phyloP scores from a whole-genome alignment of 139 green algal genomes.

The Coelastrella sp. region DNA sequence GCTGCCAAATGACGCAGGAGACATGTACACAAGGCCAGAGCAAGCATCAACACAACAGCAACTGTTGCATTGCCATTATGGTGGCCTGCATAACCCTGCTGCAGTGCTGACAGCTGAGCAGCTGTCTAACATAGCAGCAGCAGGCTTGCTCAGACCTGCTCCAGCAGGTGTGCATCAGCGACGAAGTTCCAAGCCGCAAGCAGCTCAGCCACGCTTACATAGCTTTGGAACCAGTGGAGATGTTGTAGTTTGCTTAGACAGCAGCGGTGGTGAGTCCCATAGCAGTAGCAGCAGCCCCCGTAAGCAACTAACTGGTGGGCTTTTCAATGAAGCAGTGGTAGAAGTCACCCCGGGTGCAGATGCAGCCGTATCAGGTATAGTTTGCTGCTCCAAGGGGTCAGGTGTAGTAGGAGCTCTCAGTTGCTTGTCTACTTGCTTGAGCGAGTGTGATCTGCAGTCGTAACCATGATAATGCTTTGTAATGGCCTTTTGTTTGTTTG shows the following conservation, averaged over 20 bases:
- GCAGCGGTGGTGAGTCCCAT: neutral
- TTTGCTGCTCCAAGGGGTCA: neutral
- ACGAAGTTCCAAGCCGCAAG: neutral
- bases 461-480: too few relatives aligned
- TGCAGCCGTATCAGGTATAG: neutral
- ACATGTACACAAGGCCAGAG: neutral
- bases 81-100: neutral
- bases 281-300: neutral
- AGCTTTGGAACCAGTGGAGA: neutral
- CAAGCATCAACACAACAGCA: neutral
- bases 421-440: neutral
- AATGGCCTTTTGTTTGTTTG: too few relatives aligned
- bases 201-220: neutral
- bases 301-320: neutral
- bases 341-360: neutral
- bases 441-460: too few relatives aligned
- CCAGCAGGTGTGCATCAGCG: neutral
- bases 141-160: neutral
- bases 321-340: neutral
- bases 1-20: too few relatives aligned
- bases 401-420: neutral
- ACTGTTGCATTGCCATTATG: neutral
- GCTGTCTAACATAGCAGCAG: neutral
- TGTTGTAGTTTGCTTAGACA: neutral
- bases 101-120: neutral